Conservation (phyloP, 139 green algal species). For the Picochlorum sp. region DNA sequence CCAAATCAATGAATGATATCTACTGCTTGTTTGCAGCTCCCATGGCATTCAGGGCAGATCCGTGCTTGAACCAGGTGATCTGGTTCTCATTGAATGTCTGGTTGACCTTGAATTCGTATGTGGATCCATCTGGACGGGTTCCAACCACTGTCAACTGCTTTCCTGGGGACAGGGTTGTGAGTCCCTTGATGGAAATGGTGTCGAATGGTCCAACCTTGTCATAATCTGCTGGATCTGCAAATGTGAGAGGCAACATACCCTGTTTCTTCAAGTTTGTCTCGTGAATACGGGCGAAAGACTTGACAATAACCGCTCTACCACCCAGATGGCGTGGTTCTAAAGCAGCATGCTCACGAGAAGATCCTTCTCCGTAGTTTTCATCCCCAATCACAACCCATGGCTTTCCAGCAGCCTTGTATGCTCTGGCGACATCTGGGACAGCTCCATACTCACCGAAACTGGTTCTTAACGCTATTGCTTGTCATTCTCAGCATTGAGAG, state of each 20-base stretch:
- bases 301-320: slow-evolving; percentile 80
- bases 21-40: slow-evolving; percentile 21
- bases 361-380: slow-evolving; percentile 57
- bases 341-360: slow-evolving; percentile 81
- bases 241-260: slow-evolving; percentile 79
- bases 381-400: slow-evolving; percentile 60
- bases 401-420: slow-evolving; percentile 76
- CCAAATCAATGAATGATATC: not conserved
- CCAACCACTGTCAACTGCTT: slow-evolving; percentile 67
- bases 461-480: slow-evolving; percentile 69
- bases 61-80: slow-evolving; percentile 89
- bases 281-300: slow-evolving; percentile 93
- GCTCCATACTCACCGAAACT: slow-evolving; percentile 52
- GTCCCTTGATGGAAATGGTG: slow-evolving; percentile 70
- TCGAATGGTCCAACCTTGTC: slow-evolving; percentile 71
- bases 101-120: slow-evolving; percentile 77
- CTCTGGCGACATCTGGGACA: slow-evolving; percentile 56
- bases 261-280: slow-evolving; percentile 98
- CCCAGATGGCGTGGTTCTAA: slow-evolving; percentile 92
- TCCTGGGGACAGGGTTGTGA: slow-evolving; percentile 71
- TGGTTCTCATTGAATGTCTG: slow-evolving; percentile 96
- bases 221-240: slow-evolving; percentile 85
- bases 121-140: slow-evolving; percentile 68
- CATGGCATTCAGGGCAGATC: slow-evolving; percentile 87
- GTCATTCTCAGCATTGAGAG: slow-evolving; percentile 82